phyloP scores from a whole-genome alignment of 2,329 filamentous ascomycete genomes.

The Thelonectria discophora region DNA sequence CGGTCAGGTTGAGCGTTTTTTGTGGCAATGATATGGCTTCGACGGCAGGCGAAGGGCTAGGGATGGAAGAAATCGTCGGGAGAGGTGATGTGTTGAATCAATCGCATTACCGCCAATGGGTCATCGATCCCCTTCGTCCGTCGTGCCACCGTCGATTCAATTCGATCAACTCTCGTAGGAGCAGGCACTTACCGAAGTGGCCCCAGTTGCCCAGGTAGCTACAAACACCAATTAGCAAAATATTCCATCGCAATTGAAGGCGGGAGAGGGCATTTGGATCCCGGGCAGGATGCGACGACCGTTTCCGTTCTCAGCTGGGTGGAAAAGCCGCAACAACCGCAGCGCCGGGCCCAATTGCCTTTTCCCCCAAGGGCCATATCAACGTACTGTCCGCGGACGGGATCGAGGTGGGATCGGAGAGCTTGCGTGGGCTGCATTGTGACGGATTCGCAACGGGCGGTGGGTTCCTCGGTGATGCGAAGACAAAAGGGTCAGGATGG shows the following conservation, averaged over 20 bases:
- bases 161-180: conserved; percentile 31
- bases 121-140: conserved; percentile 37
- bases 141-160: conserved; percentile 31
- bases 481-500: conserved; percentile 44
- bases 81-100: conserved; percentile 15
- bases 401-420: conserved; percentile 47
- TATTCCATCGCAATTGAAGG: conserved; percentile 20
- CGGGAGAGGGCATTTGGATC: conserved; percentile 22
- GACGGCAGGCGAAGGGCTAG: not conserved
- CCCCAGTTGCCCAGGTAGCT: conserved; percentile 83
- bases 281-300: conserved; percentile 15
- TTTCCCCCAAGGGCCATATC: conserved; percentile 15
- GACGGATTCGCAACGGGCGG: conserved; percentile 36
- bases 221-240: conserved; percentile 39
- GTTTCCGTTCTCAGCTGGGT: conserved; percentile 13
- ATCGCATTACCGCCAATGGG: conserved; percentile 29
- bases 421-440: conserved; percentile 55
- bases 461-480: conserved; percentile 40
- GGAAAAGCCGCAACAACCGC: conserved; percentile 48
- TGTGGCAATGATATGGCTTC: conserved; percentile 4
- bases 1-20: not conserved
- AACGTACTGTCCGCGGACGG: conserved; percentile 52
- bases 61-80: conserved; percentile 9
- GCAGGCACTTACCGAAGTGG: conserved; percentile 70
- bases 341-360: conserved; percentile 32